These are phyloP conservation scores for Thamnidium elegans DNA, from an alignment of 192 early-diverging fungal species.

Conservation along the genomic window DNA sequence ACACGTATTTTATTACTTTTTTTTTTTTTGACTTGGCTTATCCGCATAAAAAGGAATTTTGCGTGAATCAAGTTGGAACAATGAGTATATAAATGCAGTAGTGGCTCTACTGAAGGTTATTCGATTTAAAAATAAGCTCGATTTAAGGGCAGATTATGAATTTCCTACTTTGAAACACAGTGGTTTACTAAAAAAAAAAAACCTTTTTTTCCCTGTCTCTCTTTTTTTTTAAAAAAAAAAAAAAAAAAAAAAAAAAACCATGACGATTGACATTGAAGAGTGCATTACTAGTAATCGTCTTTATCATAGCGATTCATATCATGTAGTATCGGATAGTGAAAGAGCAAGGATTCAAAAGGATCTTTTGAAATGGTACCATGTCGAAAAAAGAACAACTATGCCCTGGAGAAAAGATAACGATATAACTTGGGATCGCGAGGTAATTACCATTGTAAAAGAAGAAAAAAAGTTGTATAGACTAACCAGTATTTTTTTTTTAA, in stretches of 20 bases:
- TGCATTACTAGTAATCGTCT: constrained; percentile 18
- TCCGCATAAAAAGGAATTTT: no score
- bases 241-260: no score
- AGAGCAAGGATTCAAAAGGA: constrained; percentile 29
- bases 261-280: constrained; percentile 4
- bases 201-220: no score
- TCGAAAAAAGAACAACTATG: constrained; percentile 50
- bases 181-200: no score
- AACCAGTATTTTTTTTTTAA: background rate
- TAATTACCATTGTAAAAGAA: constrained; percentile 1
- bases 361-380: constrained; percentile 64
- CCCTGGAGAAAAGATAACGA: constrained; percentile 59
- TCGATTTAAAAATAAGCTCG: no score
- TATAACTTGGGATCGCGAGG: constrained; percentile 16
- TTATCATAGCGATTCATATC: constrained; percentile 27
- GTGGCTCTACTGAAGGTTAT: no score
- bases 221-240: no score
- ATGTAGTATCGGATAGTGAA: constrained; percentile 32
- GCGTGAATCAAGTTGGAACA: no score
- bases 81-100: no score
- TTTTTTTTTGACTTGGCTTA: no score
- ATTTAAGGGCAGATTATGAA: no score
- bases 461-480: background rate
- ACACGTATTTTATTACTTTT: no score
- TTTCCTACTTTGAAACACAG: background rate